phyloP scores from a whole-genome alignment of 1,284 basidiomycete genomes.

The Rhodotorula sp. region DNA sequence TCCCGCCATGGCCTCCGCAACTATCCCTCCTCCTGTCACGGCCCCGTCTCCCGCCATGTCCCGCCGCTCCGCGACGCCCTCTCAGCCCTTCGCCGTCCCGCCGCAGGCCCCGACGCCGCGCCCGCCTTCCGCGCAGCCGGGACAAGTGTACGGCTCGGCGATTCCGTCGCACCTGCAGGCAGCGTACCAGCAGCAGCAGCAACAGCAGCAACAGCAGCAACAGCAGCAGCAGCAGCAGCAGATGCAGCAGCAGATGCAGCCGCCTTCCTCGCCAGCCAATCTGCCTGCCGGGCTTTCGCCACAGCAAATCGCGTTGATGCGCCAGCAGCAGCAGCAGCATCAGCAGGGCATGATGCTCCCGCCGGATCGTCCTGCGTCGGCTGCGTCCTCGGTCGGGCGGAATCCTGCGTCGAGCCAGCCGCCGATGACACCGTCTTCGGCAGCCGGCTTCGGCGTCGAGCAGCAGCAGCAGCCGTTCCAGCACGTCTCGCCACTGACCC shows the following conservation, averaged over 20 bases:
- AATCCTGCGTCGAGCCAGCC: too few species aligned
- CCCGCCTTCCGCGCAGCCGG: conserved; percentile 16
- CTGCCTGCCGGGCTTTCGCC: too few species aligned
- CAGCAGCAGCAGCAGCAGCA: conserved; percentile 4
- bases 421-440: too few species aligned
- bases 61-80: conserved; percentile 1
- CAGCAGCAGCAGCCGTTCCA: not conserved
- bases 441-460: too few species aligned
- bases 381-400: too few species aligned
- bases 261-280: too few species aligned
- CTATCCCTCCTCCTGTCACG: not conserved
- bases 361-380: too few species aligned
- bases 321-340: too few species aligned
- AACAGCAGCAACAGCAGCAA: conserved; percentile 1
- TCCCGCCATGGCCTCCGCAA: not conserved
- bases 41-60: too few species aligned
- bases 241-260: not conserved
- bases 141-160: conserved; percentile 22
- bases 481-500: not conserved
- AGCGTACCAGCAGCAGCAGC: too few species aligned
- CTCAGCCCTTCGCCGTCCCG: not conserved
- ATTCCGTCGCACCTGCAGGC: conserved; percentile 33
- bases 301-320: too few species aligned
- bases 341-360: too few species aligned
- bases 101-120: not conserved